Conservation (phyloP, 2,329 filamentous ascomycete species). For the Parastagonospora avenae region DNA sequence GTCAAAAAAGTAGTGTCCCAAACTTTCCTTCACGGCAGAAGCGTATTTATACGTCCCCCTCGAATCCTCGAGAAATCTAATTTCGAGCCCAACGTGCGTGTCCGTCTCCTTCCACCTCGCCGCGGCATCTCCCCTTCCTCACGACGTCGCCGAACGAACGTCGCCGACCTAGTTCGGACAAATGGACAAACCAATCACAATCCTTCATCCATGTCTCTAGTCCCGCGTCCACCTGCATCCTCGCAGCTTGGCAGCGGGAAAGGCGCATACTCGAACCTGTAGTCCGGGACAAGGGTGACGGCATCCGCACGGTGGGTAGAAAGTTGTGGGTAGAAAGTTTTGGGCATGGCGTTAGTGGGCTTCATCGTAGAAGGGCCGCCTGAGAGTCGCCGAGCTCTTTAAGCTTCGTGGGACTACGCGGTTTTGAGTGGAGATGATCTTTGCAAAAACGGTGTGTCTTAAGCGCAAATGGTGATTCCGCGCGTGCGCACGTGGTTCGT, state of each 20-base stretch:
- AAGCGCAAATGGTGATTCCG: background rate
- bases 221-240: conserved; percentile 2
- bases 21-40: background rate
- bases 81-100: background rate
- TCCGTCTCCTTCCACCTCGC: background rate
- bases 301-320: background rate
- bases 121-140: background rate
- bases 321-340: background rate
- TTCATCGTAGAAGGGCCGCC: background rate
- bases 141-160: conserved; percentile 17
- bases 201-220: background rate
- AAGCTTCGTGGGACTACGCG: background rate
- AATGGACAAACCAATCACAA: conserved; percentile 10
- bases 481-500: background rate
- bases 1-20: background rate
- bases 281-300: conserved; percentile 5
- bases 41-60: background rate
- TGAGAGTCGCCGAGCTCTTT: background rate
- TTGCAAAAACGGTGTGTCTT: background rate
- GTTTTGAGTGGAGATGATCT: background rate
- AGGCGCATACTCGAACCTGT: conserved; percentile 14
- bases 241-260: conserved; percentile 13
- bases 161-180: conserved; percentile 26
- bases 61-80: background rate
- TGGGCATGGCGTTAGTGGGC: background rate